These are phyloP conservation scores for Nicotiana obtusifolia DNA, from an alignment of 257 asterid genomes.

Conservation along the genomic window DNA sequence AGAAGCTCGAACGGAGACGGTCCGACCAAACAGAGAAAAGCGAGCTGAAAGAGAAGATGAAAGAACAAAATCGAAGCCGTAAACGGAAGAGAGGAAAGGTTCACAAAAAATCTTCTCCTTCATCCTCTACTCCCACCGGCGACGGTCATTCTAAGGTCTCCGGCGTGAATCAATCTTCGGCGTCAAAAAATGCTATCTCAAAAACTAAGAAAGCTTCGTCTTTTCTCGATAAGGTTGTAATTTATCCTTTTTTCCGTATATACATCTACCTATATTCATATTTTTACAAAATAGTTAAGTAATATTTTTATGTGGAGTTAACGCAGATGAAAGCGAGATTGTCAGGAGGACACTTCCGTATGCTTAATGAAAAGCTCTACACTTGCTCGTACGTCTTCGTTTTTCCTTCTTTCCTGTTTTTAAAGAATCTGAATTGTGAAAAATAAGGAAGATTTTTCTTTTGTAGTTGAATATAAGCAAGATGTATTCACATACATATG, in stretches of 20 bases:
- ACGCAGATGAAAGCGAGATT: constrained; percentile 79
- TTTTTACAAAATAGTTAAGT: neutral
- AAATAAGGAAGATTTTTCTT: neutral
- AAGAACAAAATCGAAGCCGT: constrained; percentile 25
- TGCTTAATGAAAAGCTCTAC: constrained; percentile 93
- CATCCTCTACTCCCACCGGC: neutral
- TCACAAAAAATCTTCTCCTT: constrained; percentile 13
- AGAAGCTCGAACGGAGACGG: no score
- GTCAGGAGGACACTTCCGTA: constrained; percentile 89
- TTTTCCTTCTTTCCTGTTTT: neutral
- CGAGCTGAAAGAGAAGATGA: constrained; percentile 11
- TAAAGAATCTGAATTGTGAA: neutral
- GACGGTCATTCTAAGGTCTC: constrained; percentile 7
- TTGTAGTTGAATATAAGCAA: neutral
- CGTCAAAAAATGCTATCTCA: constrained; percentile 24
- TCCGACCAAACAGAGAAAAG: constrained; percentile 19
- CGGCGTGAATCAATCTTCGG: constrained; percentile 12
- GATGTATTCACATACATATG: neutral
- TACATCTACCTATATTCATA: neutral
- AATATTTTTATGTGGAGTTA: neutral
- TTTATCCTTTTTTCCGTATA: neutral
- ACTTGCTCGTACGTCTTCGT: constrained; percentile 61
- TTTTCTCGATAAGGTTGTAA: constrained; percentile 62
- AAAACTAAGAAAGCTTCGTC: constrained; percentile 38
- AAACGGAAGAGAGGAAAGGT: constrained; percentile 47